Evolutionary conservation across 495 filamentous ascomycete species (phyloP).

Genomic region (Daldinia childiae): DNA sequence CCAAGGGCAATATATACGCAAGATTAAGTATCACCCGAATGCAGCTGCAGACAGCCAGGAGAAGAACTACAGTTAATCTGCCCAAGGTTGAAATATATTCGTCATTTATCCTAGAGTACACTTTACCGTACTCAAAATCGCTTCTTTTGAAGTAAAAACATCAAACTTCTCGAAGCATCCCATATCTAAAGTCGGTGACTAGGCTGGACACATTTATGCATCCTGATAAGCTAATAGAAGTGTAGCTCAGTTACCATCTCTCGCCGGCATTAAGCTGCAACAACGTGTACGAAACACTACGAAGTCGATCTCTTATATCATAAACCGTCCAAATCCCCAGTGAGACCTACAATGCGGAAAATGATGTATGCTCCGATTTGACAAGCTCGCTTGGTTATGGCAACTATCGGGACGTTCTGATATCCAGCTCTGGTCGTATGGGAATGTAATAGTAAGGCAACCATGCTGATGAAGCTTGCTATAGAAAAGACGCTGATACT

Average conservation of each 20-base stretch:
- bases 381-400: slow-evolving; percentile 30
- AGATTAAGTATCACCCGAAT: too few species aligned
- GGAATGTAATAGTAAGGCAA: slow-evolving; percentile 71
- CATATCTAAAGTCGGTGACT: background rate
- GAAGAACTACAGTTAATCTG: too few species aligned
- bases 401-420: slow-evolving; percentile 42
- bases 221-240: background rate
- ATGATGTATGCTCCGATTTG: slow-evolving; percentile 36
- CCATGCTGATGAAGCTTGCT: slow-evolving; percentile 79
- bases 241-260: background rate
- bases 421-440: slow-evolving; percentile 59
- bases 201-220: background rate
- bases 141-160: background rate
- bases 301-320: slow-evolving; percentile 2
- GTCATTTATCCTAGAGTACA: background rate
- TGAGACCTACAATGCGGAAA: slow-evolving; percentile 43
- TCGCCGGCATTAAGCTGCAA: background rate
- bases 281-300: background rate
- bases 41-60: too few species aligned
- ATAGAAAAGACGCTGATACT: slow-evolving; percentile 80
- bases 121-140: background rate
- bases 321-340: slow-evolving; percentile 31
- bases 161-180: background rate
- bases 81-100: background rate
- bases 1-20: too few species aligned